A percentile compares a stretch with the other conserved stretches of the same genome.
phyloP scores from a whole-genome alignment of 345 rosid genomes.

The Lagerstroemia speciosa region DNA sequence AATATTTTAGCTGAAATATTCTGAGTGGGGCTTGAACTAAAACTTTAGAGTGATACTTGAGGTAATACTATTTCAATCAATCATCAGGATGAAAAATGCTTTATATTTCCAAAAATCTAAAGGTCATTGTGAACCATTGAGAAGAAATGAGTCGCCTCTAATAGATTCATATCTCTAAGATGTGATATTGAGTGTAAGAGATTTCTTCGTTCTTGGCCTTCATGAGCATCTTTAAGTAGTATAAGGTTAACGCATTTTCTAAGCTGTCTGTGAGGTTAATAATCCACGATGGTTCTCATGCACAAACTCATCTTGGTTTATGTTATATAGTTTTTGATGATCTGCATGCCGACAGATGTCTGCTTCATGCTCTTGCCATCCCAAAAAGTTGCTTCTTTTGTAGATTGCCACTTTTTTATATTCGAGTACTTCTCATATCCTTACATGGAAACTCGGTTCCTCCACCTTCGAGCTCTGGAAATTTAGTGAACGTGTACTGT shows the following conservation, averaged over 20 bases:
- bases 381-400: neutral
- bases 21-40: neutral
- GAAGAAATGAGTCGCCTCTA: no score
- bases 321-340: no score
- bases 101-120: neutral
- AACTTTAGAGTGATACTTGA: neutral
- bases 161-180: no score
- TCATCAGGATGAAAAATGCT: no score
- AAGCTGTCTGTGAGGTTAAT: neutral
- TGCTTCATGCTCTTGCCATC: neutral
- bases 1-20: neutral
- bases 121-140: no score
- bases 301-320: no score
- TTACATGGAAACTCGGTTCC: neutral
- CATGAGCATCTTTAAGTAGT: neutral
- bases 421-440: neutral
- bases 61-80: neutral
- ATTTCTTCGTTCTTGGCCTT: no score
- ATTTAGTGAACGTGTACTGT: neutral
- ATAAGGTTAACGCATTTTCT: neutral
- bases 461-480: neutral
- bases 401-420: neutral
- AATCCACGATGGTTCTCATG: no score
- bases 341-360: no score
- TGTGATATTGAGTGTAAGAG: no score